phyloP scores from a whole-genome alignment of 2,329 filamentous ascomycete species.

The Beauveria varroae region DNA sequence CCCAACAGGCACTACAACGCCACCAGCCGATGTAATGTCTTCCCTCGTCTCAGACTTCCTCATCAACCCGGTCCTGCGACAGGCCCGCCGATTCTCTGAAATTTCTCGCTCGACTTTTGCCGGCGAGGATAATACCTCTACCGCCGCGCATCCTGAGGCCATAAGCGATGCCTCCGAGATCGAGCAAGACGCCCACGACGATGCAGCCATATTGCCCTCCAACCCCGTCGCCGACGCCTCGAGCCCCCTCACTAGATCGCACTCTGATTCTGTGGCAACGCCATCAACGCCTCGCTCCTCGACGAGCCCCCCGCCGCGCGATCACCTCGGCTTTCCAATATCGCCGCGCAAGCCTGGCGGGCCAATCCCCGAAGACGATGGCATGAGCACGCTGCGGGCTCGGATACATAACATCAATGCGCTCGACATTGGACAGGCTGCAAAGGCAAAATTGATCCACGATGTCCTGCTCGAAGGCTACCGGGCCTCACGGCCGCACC shows the following conservation, averaged over 20 bases:
- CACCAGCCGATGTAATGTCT: conserved; percentile 39
- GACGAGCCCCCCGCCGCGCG: conserved; percentile 19
- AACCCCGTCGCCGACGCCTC: background rate
- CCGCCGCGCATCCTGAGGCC: conserved; percentile 16
- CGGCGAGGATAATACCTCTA: conserved; percentile 25
- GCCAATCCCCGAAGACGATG: conserved; percentile 68
- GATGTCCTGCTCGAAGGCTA: conserved; percentile 64
- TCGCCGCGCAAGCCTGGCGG: conserved; percentile 22
- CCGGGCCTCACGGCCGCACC: conserved; percentile 25
- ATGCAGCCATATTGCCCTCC: background rate
- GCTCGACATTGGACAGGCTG: conserved; percentile 45
- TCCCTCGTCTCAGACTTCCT: conserved; percentile 58
- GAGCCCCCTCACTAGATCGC: background rate
- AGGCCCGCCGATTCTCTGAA: conserved; percentile 56
- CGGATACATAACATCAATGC: conserved; percentile 64
- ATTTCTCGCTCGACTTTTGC: conserved; percentile 33
- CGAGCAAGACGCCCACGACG: conserved; percentile 1
- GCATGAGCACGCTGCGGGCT: conserved; percentile 59
- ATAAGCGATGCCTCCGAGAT: conserved; percentile 21
- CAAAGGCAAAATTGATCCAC: conserved; percentile 69
- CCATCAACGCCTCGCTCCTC: conserved; percentile 1
- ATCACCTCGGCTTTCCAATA: conserved; percentile 27
- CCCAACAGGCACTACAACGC: background rate
- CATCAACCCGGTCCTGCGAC: conserved; percentile 58
- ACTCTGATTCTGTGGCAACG: background rate